These are phyloP conservation scores for Niebla homalea DNA, from an alignment of 495 filamentous ascomycete genomes.

Conservation along the genomic window DNA sequence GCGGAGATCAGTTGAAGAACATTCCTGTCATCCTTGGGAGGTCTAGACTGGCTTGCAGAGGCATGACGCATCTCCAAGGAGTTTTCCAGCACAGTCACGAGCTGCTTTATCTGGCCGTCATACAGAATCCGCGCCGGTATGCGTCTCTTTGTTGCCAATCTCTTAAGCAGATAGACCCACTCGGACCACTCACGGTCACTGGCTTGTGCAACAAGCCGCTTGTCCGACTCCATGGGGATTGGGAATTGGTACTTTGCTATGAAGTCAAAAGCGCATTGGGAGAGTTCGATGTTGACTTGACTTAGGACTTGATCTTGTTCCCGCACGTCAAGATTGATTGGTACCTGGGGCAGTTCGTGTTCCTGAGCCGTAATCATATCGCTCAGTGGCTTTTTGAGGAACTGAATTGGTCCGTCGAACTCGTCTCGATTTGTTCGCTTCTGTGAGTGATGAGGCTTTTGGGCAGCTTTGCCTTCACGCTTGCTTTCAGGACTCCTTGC, in stretches of 20 bases:
- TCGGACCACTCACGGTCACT: constrained; percentile 84
- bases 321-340: constrained; percentile 66
- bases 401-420: constrained; percentile 76
- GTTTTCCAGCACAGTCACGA: constrained; percentile 71
- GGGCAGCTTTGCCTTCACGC: constrained; percentile 3
- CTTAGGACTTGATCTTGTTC: constrained; percentile 72
- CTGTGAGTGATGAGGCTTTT: constrained; percentile 35
- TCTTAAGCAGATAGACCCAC: constrained; percentile 80
- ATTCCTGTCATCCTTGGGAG: constrained; percentile 80
- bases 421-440: constrained; percentile 73
- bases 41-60: constrained; percentile 68
- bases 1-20: constrained; percentile 77
- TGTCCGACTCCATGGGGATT: constrained; percentile 66
- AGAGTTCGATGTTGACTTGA: constrained; percentile 69
- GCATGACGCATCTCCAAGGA: constrained; percentile 76
- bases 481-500: constrained; percentile 5
- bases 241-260: constrained; percentile 83
- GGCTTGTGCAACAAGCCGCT: constrained; percentile 63
- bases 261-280: constrained; percentile 78
- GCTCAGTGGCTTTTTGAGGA: constrained; percentile 52
- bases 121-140: constrained; percentile 74
- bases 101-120: constrained; percentile 80
- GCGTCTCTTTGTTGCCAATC: constrained; percentile 69
- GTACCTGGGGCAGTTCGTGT: constrained; percentile 65
- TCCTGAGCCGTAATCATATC: constrained; percentile 59